A percentile compares a stretch with the other conserved stretches of the same genome.
phyloP scores from a whole-genome alignment of 164 flowering plant genomes.

The Magnolia changhungtana region DNA sequence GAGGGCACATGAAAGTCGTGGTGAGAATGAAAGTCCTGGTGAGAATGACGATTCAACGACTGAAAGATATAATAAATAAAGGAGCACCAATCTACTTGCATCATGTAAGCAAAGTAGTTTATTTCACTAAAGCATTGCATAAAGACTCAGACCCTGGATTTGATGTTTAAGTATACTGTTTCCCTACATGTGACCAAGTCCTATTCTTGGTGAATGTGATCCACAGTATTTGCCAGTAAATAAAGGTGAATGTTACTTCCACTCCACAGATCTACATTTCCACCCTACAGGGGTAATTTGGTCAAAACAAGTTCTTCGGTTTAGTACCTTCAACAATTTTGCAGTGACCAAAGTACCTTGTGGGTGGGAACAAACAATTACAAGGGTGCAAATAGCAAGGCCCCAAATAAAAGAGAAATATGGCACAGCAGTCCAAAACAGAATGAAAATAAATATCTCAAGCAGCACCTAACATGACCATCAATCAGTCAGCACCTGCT shows the following conservation, averaged over 20 bases:
- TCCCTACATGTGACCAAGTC: neutral
- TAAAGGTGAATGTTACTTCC: neutral
- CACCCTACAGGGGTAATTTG: neutral
- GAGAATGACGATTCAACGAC: neutral
- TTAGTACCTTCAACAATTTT: neutral
- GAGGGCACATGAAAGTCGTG: slow-evolving; percentile 2
- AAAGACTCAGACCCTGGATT: slow-evolving; percentile 1
- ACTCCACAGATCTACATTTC: neutral
- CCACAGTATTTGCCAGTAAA: neutral
- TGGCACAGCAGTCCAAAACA: neutral
- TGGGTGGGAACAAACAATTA: neutral
- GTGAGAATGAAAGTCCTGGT: neutral
- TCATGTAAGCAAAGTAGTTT: neutral
- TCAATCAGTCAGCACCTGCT: neutral
- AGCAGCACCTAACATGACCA: neutral
- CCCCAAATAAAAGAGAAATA: too few relatives aligned
- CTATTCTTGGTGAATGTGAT: neutral
- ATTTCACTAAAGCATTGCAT: neutral
- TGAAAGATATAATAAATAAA: neutral
- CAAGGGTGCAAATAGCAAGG: neutral
- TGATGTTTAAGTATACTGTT: neutral
- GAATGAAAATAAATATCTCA: neutral
- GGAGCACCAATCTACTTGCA: neutral
- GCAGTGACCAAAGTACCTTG: neutral
- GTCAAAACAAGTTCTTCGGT: neutral